Conservation (phyloP, 805 yeast genomes). For the Yarrowia sp. region DNA sequence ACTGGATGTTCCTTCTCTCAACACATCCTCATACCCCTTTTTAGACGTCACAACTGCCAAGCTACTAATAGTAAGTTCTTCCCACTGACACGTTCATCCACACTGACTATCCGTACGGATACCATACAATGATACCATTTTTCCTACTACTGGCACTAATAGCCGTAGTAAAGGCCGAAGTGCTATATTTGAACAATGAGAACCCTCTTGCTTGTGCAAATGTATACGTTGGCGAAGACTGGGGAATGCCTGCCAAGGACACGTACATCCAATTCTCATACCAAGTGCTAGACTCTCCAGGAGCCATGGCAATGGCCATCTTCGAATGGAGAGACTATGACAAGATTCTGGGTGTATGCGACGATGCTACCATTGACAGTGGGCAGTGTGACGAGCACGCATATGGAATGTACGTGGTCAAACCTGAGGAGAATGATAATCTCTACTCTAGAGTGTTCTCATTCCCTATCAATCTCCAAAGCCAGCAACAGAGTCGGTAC, state of each 20-base stretch:
- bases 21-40: too few species aligned
- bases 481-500: not conserved
- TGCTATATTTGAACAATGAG: constrained; percentile 9
- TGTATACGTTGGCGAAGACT: not conserved
- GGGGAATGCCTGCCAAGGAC: not conserved
- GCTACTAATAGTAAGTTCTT: too few species aligned
- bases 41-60: too few species aligned
- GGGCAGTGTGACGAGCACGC: not conserved
- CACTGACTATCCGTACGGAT: too few species aligned
- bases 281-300: not conserved
- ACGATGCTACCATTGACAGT: not conserved
- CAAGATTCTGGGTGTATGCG: not conserved
- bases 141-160: not conserved
- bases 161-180: not conserved
- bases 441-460: not conserved
- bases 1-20: too few species aligned
- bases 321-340: constrained; percentile 6
- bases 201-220: constrained; percentile 5
- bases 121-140: not conserved
- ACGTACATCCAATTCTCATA: constrained; percentile 9
- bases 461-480: not conserved
- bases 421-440: constrained; percentile 2
- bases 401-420: not conserved
- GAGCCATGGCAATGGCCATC: constrained; percentile 8
- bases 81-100: not conserved